phyloP scores from a whole-genome alignment of 2,329 filamentous ascomycete species.

The Trichoderma aggressivum region DNA sequence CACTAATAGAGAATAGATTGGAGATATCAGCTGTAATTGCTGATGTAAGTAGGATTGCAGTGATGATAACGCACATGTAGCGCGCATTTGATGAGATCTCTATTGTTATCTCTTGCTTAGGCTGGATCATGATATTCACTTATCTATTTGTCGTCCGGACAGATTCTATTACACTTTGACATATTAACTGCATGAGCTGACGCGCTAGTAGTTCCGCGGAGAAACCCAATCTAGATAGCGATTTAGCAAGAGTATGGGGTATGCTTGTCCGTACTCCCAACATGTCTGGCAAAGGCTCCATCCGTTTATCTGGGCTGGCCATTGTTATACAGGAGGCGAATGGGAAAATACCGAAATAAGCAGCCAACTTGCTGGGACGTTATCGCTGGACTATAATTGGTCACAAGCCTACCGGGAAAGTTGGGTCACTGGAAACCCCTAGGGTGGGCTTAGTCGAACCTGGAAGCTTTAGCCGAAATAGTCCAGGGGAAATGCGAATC shows the following conservation, averaged over 20 bases:
- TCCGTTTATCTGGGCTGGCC: not conserved
- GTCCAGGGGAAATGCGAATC: not conserved
- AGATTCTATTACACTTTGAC: not conserved
- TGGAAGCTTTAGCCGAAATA: not conserved
- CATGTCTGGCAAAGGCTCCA: not conserved
- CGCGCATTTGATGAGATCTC: not conserved
- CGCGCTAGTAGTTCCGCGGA: not conserved
- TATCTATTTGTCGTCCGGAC: not conserved
- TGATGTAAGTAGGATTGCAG: not conserved
- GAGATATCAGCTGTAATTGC: not conserved
- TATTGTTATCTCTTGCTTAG: not conserved
- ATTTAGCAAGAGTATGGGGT: not conserved
- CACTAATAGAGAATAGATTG: not conserved
- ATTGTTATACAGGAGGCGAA: not conserved
- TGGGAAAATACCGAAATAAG: not conserved
- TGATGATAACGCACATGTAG: not conserved
- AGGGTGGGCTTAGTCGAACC: not conserved
- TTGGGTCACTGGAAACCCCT: not conserved
- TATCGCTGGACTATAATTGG: slow-evolving; percentile 1
- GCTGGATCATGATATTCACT: not conserved
- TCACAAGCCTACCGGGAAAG: not conserved
- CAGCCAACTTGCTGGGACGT: not conserved
- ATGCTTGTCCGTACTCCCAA: not conserved
- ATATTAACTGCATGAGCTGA: not conserved
- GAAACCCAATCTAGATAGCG: slow-evolving; percentile 6